Base-by-base conservation (phyloP, 2,329 filamentous ascomycete genomes). In the Aspergillus sp. region DNA sequence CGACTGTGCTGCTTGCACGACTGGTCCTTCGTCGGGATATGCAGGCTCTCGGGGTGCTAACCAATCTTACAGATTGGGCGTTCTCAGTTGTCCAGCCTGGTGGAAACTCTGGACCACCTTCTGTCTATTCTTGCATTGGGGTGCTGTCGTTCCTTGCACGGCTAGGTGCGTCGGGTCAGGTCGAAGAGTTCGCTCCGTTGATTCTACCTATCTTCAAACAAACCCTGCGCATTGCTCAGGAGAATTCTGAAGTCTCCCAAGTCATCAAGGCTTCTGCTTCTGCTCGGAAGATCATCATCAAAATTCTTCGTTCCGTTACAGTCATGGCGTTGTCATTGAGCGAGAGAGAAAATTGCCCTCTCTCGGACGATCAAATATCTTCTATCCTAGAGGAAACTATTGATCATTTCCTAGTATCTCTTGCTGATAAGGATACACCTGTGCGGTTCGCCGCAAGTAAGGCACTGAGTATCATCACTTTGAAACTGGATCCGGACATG, bases 391-490 rank as follows among this genome's bases (percentile, higher is more conserved):
- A 97, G 67, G 83, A 84, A 28, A 80, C 86, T 5, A 89, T 98
- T 53, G 86, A 90, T 42, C 83, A 87, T 57, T 75, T 96, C 3
- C 76, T 98, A 3, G 84, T 88, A 47, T 77, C 79, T 9, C 72
- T 97, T 1, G 82, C 82, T 2, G 93, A 98, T 63, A 87, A 88
- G 47, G 90, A 97, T 58, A 96, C 90, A 0, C 89, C 90, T 0
- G 90, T 98, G 9, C 78, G 93, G 32, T 81, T 95, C 56, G 86
- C 91, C 29, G 88, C 91, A 13, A 95, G 90, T 64, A 98, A 98
- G 68, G 87, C 90, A 4, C 78, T 97, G 36, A 95, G 90, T 65
- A 78, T 95, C 42, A 82, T 97, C 52, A 85, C 90, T 0, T 72
- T 94, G 40, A 90, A 86, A 52, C 70, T 98, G 6, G 82, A 90